phyloP scores from a whole-genome alignment of 2,329 filamentous ascomycete species.

The Blumeria hordei region DNA sequence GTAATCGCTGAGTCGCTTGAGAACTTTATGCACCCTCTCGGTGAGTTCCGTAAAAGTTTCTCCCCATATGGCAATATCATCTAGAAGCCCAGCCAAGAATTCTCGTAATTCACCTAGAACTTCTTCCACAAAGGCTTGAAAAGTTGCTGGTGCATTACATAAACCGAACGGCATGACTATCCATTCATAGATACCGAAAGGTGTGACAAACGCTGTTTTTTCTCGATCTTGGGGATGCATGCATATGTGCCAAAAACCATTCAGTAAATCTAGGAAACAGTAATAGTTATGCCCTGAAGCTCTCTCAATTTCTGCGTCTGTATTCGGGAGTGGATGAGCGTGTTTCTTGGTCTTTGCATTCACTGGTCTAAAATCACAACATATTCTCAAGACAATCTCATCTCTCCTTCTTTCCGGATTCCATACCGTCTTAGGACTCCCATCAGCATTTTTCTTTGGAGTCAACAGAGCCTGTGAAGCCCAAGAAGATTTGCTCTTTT shows the following conservation, averaged over 20 bases:
- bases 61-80: background rate
- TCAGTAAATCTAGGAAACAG: background rate
- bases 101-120: background rate
- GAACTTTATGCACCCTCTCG: background rate
- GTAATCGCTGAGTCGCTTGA: background rate
- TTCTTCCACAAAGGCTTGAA: constrained; percentile 1
- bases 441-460: background rate
- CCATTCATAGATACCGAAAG: constrained; percentile 1
- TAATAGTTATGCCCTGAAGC: background rate
- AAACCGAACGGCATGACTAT: constrained; percentile 2
- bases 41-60: background rate
- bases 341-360: background rate
- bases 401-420: background rate
- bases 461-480: background rate
- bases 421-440: background rate
- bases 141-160: constrained; percentile 1
- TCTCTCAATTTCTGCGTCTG: background rate
- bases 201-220: background rate
- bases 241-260: background rate
- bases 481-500: background rate
- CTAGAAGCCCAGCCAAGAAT: background rate
- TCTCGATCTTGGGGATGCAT: background rate
- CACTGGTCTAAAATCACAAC: background rate
- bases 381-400: background rate
- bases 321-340: background rate